A percentile compares a stretch with the other conserved stretches of the same genome.
These are phyloP conservation scores for Aspergillus neoniger DNA, from an alignment of 2,329 filamentous ascomycete genomes.

Conservation along the genomic window DNA sequence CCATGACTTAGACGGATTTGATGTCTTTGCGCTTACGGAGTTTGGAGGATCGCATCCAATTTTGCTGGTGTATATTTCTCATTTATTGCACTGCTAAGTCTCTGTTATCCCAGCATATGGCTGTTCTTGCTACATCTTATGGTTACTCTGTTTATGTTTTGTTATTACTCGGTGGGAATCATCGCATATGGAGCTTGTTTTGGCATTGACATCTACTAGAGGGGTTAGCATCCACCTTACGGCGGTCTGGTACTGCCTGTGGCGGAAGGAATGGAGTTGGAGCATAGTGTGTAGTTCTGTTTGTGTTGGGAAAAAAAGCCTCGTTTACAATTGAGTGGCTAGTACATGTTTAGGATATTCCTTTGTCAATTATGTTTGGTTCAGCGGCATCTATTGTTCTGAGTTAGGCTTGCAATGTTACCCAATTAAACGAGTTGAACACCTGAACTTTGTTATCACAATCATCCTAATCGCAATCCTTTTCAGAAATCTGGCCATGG, in stretches of 20 bases:
- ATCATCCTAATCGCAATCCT: not conserved
- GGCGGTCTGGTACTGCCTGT: slow-evolving; percentile 7
- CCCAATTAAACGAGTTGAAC: not conserved
- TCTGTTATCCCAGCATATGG: not conserved
- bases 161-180: not conserved
- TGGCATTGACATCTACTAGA: slow-evolving; percentile 5
- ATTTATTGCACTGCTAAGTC: not conserved
- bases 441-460: not conserved
- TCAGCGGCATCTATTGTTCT: not conserved
- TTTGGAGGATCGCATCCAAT: not conserved
- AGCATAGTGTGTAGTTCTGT: not conserved
- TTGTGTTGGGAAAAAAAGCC: not conserved
- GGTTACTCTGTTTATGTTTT: not conserved
- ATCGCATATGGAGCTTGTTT: not conserved
- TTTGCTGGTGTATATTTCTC: not conserved
- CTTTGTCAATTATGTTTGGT: not conserved
- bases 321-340: not conserved
- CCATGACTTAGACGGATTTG: not conserved
- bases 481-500: not conserved
- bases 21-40: not conserved
- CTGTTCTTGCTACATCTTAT: not conserved
- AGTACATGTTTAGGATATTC: not conserved
- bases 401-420: not conserved
- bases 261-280: slow-evolving; percentile 6
- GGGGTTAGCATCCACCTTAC: slow-evolving; percentile 6